Percentiles rank a stretch among this genome's conserved stretches.
phyloP scores from a whole-genome alignment of 169 alveolate species.

The Neospora caninum region DNA sequence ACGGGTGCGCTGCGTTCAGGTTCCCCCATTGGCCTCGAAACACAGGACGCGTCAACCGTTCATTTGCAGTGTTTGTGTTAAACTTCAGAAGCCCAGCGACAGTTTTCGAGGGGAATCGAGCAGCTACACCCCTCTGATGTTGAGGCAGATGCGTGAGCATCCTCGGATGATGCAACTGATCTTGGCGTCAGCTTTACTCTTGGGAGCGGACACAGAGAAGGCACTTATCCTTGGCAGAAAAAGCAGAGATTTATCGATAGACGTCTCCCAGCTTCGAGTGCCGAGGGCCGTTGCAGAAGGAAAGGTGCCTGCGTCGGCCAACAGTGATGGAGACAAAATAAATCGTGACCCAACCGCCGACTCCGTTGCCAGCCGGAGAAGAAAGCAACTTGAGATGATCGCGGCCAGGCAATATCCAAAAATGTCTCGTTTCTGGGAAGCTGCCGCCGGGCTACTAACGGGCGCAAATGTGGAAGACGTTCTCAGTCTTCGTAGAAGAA shows the following conservation, averaged over 20 bases:
- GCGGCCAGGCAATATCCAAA: conserved; percentile 6
- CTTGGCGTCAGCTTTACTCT: neutral
- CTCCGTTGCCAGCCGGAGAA: neutral
- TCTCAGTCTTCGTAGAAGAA: neutral
- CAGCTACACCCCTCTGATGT: neutral
- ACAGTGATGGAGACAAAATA: neutral
- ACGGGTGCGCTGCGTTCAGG: too few species aligned
- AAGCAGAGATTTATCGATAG: neutral
- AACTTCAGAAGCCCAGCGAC: neutral
- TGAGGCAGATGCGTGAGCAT: conserved; percentile 9
- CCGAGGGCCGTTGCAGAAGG: neutral
- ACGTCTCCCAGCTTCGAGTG: neutral
- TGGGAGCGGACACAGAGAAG: neutral
- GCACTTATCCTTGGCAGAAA: neutral
- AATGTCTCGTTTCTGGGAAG: conserved; percentile 6
- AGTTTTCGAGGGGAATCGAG: neutral
- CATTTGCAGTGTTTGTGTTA: too few species aligned
- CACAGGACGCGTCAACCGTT: too few species aligned
- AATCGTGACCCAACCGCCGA: neutral
- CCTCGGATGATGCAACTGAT: neutral
- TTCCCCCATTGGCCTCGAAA: too few species aligned
- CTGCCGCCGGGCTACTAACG: conserved; percentile 6
- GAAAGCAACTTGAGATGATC: neutral
- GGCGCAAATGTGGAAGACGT: neutral
- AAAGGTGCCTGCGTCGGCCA: neutral